Base-by-base conservation (phyloP, 208 protist species). In the Crithidia thermophila region DNA sequence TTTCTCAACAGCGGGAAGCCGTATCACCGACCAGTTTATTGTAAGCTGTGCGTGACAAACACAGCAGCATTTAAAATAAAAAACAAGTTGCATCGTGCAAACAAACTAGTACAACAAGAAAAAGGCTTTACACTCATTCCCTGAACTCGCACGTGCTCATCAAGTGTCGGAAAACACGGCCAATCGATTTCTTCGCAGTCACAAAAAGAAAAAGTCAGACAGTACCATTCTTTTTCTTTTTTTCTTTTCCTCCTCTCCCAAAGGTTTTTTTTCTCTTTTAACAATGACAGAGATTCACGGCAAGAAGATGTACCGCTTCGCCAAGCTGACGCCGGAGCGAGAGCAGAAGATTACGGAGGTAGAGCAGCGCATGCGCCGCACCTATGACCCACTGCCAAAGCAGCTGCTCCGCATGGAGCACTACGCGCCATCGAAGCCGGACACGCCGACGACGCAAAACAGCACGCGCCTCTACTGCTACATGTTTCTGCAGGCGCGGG, bases 381-480 rank as follows among this genome's bases (percentile, higher is more conserved):
- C 55, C 16, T 84, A 72, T 47, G 31, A 75, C 20, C 60, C 65
- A 0, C 52, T 79, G 16, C 77, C 77, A 5, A 30, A 30, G 39
- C 42, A 67, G 23, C 66, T 77, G 18, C 18, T 53, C 14, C 36
- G 16, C 36, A 40, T 65, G 28, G 73, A 67, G 20, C 52, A 74
- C 23, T 45, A 36, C 21, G 43, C 56, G 6, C 40, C 40, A 18
- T 47, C 49, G 42, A 28, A 57, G 4, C 37, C 47, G 3, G 33
- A 34, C 8, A 47, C 69, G 0, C 65, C 76, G 16, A 87, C 82
- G 9, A 20, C 30, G 18, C 23, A 78, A 27, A 81, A 78, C n/a
- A 37, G 51, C 13, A 65, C 49, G n/a, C 78, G 84, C 8, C 37
- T 78, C 25, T 80, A 72, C 53, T 81, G 70, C 20, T 86, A 88